Evolutionary conservation across 2,329 filamentous ascomycete species (phyloP).

Genomic region (Coniosporium tulheliwenetii): DNA sequence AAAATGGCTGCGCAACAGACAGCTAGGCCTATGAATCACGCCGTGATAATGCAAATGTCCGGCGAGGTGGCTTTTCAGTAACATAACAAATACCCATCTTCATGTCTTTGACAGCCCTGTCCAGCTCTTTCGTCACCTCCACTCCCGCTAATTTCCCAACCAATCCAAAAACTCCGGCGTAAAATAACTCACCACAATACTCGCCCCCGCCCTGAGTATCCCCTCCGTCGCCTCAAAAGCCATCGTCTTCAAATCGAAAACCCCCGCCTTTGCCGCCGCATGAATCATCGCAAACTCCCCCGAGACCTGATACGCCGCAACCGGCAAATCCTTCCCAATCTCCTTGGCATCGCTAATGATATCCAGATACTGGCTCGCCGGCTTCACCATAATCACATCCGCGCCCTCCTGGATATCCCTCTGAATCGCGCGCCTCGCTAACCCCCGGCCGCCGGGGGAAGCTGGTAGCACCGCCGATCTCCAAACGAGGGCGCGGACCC

Average conservation of each 20-base stretch:
- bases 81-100: too few species aligned
- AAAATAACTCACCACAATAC: slow-evolving; percentile 89
- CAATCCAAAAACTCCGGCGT: slow-evolving; percentile 62
- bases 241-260: slow-evolving; percentile 90
- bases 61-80: too few species aligned
- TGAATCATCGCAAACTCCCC: slow-evolving; percentile 98
- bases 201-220: slow-evolving; percentile 82
- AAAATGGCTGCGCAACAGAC: too few species aligned
- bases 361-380: slow-evolving; percentile 86
- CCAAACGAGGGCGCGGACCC: slow-evolving; percentile 84
- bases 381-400: slow-evolving; percentile 99
- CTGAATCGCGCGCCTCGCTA: slow-evolving; percentile 77
- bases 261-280: slow-evolving; percentile 84
- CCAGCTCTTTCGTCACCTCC: too few species aligned
- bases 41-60: too few species aligned
- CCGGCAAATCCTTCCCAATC: slow-evolving; percentile 74
- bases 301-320: slow-evolving; percentile 93
- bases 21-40: too few species aligned
- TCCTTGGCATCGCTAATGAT: slow-evolving; percentile 97
- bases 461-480: slow-evolving; percentile 91
- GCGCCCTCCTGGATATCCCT: slow-evolving; percentile 88
- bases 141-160: slow-evolving; percentile 19
- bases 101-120: too few species aligned
- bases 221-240: slow-evolving; percentile 89
- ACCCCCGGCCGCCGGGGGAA: slow-evolving; percentile 84